Percentiles rank a stretch among this genome's conserved stretches.
Evolutionary conservation across 2,329 filamentous ascomycete genomes (phyloP).

Genomic region (Fonsecaea pedrosoi): DNA sequence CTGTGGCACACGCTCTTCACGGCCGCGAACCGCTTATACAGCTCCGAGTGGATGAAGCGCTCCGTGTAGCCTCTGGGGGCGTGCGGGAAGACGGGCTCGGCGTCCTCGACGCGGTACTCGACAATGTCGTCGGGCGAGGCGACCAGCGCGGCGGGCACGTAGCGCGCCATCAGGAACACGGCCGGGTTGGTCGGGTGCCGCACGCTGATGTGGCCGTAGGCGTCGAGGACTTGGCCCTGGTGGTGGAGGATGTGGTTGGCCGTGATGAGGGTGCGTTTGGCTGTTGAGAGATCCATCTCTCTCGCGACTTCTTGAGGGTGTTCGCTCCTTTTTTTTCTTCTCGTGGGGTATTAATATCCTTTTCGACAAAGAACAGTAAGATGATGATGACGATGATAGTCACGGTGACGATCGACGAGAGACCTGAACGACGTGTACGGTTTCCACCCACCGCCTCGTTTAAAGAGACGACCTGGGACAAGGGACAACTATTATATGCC

Average conservation of each 20-base stretch:
- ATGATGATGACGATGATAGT: too few species aligned
- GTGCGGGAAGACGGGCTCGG: constrained; percentile 49
- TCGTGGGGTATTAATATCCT: too few species aligned
- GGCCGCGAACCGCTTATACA: constrained; percentile 51
- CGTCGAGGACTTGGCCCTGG: constrained; percentile 55
- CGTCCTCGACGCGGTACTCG: constrained; percentile 54
- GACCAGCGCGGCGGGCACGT: constrained; percentile 57
- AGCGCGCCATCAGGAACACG: constrained; percentile 57
- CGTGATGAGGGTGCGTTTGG: constrained; percentile 46
- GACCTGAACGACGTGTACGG: too few species aligned
- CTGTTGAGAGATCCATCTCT: background rate
- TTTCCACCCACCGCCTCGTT: too few species aligned
- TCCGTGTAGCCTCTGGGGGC: constrained; percentile 52
- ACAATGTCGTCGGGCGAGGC: constrained; percentile 54
- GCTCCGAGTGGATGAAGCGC: constrained; percentile 56
- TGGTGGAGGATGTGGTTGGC: constrained; percentile 61
- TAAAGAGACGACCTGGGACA: too few species aligned
- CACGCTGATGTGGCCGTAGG: constrained; percentile 62
- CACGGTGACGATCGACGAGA: too few species aligned
- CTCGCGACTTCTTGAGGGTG: too few species aligned
- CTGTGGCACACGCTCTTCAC: constrained; percentile 52
- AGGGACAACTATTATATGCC: too few species aligned
- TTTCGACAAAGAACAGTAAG: too few species aligned
- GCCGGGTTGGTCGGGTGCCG: constrained; percentile 55
- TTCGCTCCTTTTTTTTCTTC: too few species aligned